Percentiles rank a stretch among this genome's conserved stretches.
phyloP scores from a whole-genome alignment of 495 filamentous ascomycete species.

The Mycothermus thermophilus region DNA sequence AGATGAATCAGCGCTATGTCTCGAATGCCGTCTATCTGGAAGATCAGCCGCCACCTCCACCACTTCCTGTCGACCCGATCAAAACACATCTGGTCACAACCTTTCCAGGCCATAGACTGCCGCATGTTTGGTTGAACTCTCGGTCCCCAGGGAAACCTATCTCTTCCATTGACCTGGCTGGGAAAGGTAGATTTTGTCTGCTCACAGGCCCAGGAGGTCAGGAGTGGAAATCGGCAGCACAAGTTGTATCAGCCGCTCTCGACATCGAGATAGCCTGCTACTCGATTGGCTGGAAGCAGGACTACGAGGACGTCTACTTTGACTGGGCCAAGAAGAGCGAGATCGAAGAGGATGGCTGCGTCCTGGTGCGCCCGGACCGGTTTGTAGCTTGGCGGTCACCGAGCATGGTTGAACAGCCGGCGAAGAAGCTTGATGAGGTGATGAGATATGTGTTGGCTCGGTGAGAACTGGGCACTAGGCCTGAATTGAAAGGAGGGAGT shows the following conservation, averaged over 20 bases:
- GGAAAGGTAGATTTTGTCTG: constrained; percentile 22
- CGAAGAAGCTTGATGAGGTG: constrained; percentile 14
- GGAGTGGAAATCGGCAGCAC: constrained; percentile 20
- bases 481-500: too few relatives aligned
- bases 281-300: constrained; percentile 25
- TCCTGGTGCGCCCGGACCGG: constrained; percentile 30
- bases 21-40: constrained; percentile 14
- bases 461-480: background rate
- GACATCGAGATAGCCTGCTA: constrained; percentile 19
- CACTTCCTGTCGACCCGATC: constrained; percentile 11
- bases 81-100: constrained; percentile 15
- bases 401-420: constrained; percentile 11
- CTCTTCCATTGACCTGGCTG: constrained; percentile 28
- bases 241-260: constrained; percentile 6
- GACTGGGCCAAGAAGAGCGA: constrained; percentile 23
- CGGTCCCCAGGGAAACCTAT: constrained; percentile 14
- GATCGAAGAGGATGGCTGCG: constrained; percentile 27
- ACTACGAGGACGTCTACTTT: constrained; percentile 28
- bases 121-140: constrained; percentile 30
- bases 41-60: constrained; percentile 12
- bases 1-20: constrained; percentile 31
- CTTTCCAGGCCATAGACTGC: constrained; percentile 23
- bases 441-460: constrained; percentile 11
- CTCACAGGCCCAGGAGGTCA: constrained; percentile 25
- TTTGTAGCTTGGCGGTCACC: constrained; percentile 30